Evolutionary conservation across 1,284 basidiomycete species (phyloP), one percentile per base, ranked within the genome.

Genomic region (Waitea zeae): DNA sequence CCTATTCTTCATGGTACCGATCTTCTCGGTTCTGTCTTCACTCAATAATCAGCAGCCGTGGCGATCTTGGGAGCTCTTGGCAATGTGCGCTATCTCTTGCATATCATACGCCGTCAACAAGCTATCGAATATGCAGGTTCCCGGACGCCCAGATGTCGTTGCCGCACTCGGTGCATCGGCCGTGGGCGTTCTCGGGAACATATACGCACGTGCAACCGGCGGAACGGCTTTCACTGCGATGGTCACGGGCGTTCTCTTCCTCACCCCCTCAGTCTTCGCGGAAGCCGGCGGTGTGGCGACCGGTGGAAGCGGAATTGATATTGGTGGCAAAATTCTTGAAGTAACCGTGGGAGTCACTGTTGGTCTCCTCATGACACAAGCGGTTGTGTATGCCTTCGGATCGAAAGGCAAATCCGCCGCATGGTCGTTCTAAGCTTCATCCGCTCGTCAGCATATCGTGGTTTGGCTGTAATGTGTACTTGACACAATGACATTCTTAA

Each of bases 261-360:
- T 88, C 40, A 80, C 87, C 22, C 83, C 82, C 12, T 77, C 83
- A 39, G 86, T 86, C 35, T 66, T 90, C 34, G 83, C 84, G 12
- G 81, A 86, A 51, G 80, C 82, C 1, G 86, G 84, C 39, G 86
- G 83, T 36, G 76, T 72, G 53, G 73, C 68, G 24, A 75, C 62
- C 11, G 72, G 69, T 45, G 75, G 65, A 33, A 73, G 64, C 46
- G 79, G 72, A 7, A 76, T 81, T 34, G 75, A 78, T 43, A 80
- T 81, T 36, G 78, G 78, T 42, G 67, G 69, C n/a, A 75, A 77
- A 3, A 84, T 86, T 83, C 82, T 88, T 39, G 71, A 80, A 38
- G 83, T 88, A 31, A 82, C 82, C 2, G 87, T 90, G 43, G 87
- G 86, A 37, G 87, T 90, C 48, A 89, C 83, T 1, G 82, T 88